These are phyloP conservation scores for Hyaloscypha hepaticicola DNA, from an alignment of 495 filamentous ascomycete genomes.

Conservation along the genomic window DNA sequence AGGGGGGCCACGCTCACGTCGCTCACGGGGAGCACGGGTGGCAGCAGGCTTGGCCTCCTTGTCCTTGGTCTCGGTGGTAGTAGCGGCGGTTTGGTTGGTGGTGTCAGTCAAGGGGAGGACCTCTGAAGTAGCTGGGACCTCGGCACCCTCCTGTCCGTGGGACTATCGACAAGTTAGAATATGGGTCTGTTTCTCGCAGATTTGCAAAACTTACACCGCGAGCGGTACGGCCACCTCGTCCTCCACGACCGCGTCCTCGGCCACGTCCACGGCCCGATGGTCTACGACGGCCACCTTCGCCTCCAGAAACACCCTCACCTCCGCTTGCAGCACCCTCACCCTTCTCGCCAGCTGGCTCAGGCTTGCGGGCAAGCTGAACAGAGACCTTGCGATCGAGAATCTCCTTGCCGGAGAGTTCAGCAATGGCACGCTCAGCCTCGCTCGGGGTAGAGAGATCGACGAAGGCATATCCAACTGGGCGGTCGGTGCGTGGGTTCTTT, in stretches of 20 bases:
- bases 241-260: slow-evolving; percentile 73
- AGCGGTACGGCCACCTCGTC: slow-evolving; percentile 71
- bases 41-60: slow-evolving; percentile 27
- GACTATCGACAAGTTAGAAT: slow-evolving; percentile 31
- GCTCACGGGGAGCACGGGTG: slow-evolving; percentile 51
- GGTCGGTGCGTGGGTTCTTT: slow-evolving; percentile 96
- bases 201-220: slow-evolving; percentile 60
- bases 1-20: slow-evolving; percentile 86
- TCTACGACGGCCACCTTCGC: slow-evolving; percentile 68
- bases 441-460: slow-evolving; percentile 92
- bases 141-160: slow-evolving; percentile 35
- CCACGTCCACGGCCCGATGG: slow-evolving; percentile 66
- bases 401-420: slow-evolving; percentile 91
- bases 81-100: slow-evolving; percentile 47
- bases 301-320: slow-evolving; percentile 65
- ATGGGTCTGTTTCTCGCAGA: neutral
- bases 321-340: slow-evolving; percentile 66
- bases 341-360: slow-evolving; percentile 79
- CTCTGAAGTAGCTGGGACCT: slow-evolving; percentile 37
- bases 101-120: slow-evolving; percentile 53
- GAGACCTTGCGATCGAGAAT: slow-evolving; percentile 98
- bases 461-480: slow-evolving; percentile 98
- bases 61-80: slow-evolving; percentile 43
- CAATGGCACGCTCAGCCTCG: slow-evolving; percentile 92
- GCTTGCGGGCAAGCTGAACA: slow-evolving; percentile 97